Base-by-base conservation (phyloP, 148 eudicot genomes). In the Silene uniflora region DNA sequence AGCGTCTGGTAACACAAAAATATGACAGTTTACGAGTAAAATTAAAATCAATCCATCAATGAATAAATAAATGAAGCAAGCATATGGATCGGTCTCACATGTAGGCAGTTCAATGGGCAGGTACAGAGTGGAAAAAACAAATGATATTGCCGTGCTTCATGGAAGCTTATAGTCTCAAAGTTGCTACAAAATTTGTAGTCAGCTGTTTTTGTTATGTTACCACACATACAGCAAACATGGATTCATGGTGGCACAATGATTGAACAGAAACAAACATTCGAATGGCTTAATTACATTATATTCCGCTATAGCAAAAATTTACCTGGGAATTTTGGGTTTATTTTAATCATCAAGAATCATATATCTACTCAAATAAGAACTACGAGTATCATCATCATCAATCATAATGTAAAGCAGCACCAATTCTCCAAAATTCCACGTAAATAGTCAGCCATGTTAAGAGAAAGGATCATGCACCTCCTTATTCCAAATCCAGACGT, bases 401-500 rank as follows among this genome's bases (percentile, higher is more conserved):
- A n/a, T 75, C 80, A 79, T 49, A 46, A 84, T 61, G 79, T 49
- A 52, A 16, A 69, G 76, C 29, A 27, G 72, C 24, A 70, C 71
- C 75, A 74, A 69, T 1, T 68, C 46, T 23, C 55, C 61, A 59
- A 72, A 69, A 65, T 42, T 72, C 61, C 47, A 70, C 73, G 55
- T 66, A 74, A 70, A 60, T 29, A 62, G 72, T 74, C 67, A 77
- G 78, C 63, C 79, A 77, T 46, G 77, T 73, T 46, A 72, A 54
- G 64, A 59, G 68, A 75, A 72, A 71, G 10, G 72, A 68, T 32
- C 27, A 13, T 75, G 62, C 74, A 27, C 35, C 29, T 77, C 78
- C n/a, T 80, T 81, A 85, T 22, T 83, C 86, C 76, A 92, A 82
- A 49, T 92, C 90, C 63, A 95, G 89, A 75, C 86, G 92, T 81